Base-by-base conservation (phyloP, 1,284 basidiomycete genomes). In the Exobasidium cylindrosporum region DNA sequence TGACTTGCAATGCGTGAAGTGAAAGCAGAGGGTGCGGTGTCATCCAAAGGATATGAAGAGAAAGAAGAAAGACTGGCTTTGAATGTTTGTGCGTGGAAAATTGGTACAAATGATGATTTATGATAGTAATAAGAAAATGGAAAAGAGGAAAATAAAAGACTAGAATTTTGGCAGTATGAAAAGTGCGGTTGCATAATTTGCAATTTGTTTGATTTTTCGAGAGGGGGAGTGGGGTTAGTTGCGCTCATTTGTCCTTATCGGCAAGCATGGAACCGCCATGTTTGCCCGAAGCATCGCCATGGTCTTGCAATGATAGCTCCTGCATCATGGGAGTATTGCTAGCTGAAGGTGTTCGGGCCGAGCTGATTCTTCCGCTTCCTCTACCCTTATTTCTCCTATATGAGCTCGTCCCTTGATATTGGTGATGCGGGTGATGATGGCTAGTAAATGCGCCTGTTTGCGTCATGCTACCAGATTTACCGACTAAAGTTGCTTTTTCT, bases 291-390 rank as follows among this genome's bases (percentile, higher is more conserved):
- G 21, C 14, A 24, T 50, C 47, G n/a, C 21, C 26, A 28, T 28
- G 47, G 26, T 50, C 47, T 13, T 28, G 47, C 26, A 50, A 50
- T 3, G 47, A 26, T 14, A 55, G 26, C 26, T 55, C 53, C 5
- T 55, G 53, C 28, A 55, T 26, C 29, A 55, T 23, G 17, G 57
- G 57, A 5, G 57, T 58, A 32, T 49, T 58, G 40, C 29, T 14
- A 29, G 57, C 40, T 14, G 29, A 23, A 4, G 57, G 57, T 4
- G 57, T 58, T 46, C 45, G 53, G 17, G 47, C 47, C 35, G 47
- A 31, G 47, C 32, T 55, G 28, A 55, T 55, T 14, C 26, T 28
- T 14, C 26, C n/a, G 26, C 47, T 21, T 6, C 47, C 47, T 13
- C 26, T 50, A 24, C 47, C 47, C 26, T 50, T 50, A 24, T 13